A percentile compares a stretch with the other conserved stretches of the same genome.
phyloP scores from a whole-genome alignment of 2,329 filamentous ascomycete genomes.

The Botrytis porri region DNA sequence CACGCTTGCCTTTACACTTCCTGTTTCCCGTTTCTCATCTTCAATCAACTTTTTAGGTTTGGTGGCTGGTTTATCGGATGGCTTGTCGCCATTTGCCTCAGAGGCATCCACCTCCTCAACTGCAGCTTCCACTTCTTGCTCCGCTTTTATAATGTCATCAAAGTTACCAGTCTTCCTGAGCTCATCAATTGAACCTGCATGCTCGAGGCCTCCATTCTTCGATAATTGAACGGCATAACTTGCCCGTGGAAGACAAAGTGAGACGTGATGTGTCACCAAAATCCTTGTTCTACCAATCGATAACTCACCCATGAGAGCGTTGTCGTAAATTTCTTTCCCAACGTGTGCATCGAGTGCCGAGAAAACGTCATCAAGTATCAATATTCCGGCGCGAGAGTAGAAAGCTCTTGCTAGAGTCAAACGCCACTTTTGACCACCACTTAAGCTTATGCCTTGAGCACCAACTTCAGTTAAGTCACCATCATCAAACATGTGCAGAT shows the following conservation, averaged over 20 bases:
- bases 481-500: slow-evolving; percentile 70
- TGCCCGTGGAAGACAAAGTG: slow-evolving; percentile 64
- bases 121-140: slow-evolving; percentile 44
- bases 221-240: slow-evolving; percentile 71
- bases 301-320: slow-evolving; percentile 68
- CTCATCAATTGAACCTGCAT: slow-evolving; percentile 60
- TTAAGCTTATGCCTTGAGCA: slow-evolving; percentile 77
- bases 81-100: slow-evolving; percentile 44
- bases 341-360: slow-evolving; percentile 75
- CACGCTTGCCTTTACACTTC: slow-evolving; percentile 63
- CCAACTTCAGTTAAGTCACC: slow-evolving; percentile 78
- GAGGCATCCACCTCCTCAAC: slow-evolving; percentile 51
- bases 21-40: slow-evolving; percentile 67
- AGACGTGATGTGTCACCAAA: slow-evolving; percentile 75
- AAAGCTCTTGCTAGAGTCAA: slow-evolving; percentile 74
- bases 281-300: slow-evolving; percentile 68
- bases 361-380: slow-evolving; percentile 79
- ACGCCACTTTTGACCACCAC: slow-evolving; percentile 78
- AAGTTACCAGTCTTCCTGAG: slow-evolving; percentile 53
- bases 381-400: slow-evolving; percentile 71
- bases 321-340: slow-evolving; percentile 72
- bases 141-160: slow-evolving; percentile 54
- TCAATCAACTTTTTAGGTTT: slow-evolving; percentile 64
- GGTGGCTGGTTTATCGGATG: slow-evolving; percentile 38
- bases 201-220: slow-evolving; percentile 60